A percentile compares a stretch with the other conserved stretches of the same genome.
phyloP scores from a whole-genome alignment of 2,329 filamentous ascomycete species.

The Pseudopyrenochaeta lycopersici region DNA sequence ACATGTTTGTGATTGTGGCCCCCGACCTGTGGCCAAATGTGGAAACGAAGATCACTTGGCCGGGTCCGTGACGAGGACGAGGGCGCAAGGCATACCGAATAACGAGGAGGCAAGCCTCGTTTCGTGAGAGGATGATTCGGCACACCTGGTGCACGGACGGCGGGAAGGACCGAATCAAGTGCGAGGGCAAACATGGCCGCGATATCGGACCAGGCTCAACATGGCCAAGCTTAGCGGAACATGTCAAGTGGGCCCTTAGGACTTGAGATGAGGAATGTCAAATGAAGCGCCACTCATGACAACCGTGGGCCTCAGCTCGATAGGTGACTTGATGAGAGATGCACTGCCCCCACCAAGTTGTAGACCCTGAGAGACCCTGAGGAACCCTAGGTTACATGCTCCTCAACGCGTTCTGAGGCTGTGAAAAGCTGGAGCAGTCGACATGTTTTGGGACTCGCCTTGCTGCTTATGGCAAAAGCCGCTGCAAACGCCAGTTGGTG shows the following conservation, averaged over 20 bases:
- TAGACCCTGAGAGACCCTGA: conserved; percentile 2
- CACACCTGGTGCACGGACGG: conserved; percentile 32
- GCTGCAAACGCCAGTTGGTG: conserved; percentile 29
- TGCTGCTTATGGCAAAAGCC: conserved; percentile 23
- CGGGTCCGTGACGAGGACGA: conserved; percentile 34
- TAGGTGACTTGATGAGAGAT: not conserved
- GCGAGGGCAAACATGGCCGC: conserved; percentile 29
- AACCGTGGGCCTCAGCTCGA: conserved; percentile 20
- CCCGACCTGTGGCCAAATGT: conserved; percentile 7
- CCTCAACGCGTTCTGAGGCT: conserved; percentile 3
- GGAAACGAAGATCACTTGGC: conserved; percentile 31
- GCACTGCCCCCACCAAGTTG: not conserved
- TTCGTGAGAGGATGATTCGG: conserved; percentile 17
- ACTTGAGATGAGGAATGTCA: conserved; percentile 11
- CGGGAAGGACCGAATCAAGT: conserved; percentile 44
- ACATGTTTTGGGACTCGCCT: conserved; percentile 17
- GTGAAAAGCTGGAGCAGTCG: conserved; percentile 16
- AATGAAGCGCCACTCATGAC: conserved; percentile 22
- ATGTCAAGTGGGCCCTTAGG: conserved; percentile 12
- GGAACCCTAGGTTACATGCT: not conserved
- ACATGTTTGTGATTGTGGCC: conserved; percentile 30
- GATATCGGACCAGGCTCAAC: conserved; percentile 35
- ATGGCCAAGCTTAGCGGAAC: conserved; percentile 22
- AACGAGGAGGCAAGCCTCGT: conserved; percentile 42
- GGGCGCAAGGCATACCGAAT: conserved; percentile 30